Evolutionary conservation across 192 early-diverging fungal species (phyloP).

Genomic region (Coemansia sp.): DNA sequence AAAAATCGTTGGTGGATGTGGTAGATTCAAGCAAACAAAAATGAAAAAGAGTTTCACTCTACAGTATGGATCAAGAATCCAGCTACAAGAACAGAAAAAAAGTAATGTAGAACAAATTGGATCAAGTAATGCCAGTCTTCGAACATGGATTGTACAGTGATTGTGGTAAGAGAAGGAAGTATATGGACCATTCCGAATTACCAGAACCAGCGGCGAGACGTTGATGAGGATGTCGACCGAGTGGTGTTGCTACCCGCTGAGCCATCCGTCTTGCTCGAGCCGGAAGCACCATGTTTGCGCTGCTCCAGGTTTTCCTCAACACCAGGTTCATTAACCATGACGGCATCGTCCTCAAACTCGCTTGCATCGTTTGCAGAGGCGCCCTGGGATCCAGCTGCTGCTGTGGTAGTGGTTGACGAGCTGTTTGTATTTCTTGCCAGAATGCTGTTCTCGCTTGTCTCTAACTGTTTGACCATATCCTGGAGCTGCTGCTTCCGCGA

Average conservation of each 20-base stretch:
- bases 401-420: background rate
- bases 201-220: conserved; percentile 47
- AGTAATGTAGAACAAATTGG: background rate
- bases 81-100: background rate
- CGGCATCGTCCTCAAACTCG: conserved; percentile 51
- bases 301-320: conserved; percentile 15
- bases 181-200: background rate
- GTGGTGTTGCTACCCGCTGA: conserved; percentile 4
- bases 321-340: conserved; percentile 38
- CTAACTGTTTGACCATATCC: conserved; percentile 48
- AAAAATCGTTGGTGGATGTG: background rate
- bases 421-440: conserved; percentile 5
- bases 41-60: background rate
- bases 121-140: background rate
- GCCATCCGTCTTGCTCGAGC: conserved; percentile 4
- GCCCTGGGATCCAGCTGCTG: background rate
- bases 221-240: conserved; percentile 1
- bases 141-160: conserved; percentile 6
- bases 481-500: conserved; percentile 43
- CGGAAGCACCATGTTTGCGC: background rate
- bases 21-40: background rate
- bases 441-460: conserved; percentile 40
- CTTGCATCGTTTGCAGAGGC: conserved; percentile 19
- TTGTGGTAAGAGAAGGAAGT: background rate
- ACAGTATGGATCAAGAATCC: background rate